Evolutionary conservation across 306 rosid genomes (phyloP).

Genomic region (Glycine soja): DNA sequence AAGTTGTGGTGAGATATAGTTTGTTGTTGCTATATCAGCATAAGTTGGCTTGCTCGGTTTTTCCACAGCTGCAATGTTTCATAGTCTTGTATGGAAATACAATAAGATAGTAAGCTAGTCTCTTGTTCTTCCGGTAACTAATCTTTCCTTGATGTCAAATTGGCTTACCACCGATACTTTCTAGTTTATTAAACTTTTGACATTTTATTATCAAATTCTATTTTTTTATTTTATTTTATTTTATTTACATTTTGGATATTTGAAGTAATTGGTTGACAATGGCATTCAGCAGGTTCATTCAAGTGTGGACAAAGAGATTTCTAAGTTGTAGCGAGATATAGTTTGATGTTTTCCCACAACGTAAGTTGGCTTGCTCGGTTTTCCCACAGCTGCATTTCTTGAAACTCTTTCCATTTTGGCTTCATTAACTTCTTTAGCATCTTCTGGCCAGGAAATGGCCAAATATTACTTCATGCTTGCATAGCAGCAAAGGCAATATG

Average conservation of each 20-base stretch:
- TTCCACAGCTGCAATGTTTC: too few relatives aligned
- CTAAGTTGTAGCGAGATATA: not conserved
- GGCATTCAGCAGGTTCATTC: too few relatives aligned
- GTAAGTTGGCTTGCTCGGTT: not conserved
- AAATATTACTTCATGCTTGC: too few relatives aligned
- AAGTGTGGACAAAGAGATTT: not conserved
- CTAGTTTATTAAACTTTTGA: not conserved
- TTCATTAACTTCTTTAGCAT: too few relatives aligned
- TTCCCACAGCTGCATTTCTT: not conserved
- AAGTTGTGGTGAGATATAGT: too few relatives aligned
- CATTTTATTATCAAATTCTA: not conserved
- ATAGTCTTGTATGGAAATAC: too few relatives aligned
- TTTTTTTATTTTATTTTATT: not conserved
- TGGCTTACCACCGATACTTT: not conserved
- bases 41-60: too few relatives aligned
- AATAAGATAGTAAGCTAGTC: not conserved
- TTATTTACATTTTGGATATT: not conserved
- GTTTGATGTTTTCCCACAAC: not conserved
- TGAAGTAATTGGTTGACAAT: not conserved
- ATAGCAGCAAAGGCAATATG: not conserved
- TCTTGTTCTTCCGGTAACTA: not conserved
- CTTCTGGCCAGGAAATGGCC: too few relatives aligned
- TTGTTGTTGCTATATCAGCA: too few relatives aligned
- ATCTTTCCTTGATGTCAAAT: not conserved
- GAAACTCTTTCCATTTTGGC: not conserved